Conservation (phyloP, 345 rosid species). For the Populus tremula region DNA sequence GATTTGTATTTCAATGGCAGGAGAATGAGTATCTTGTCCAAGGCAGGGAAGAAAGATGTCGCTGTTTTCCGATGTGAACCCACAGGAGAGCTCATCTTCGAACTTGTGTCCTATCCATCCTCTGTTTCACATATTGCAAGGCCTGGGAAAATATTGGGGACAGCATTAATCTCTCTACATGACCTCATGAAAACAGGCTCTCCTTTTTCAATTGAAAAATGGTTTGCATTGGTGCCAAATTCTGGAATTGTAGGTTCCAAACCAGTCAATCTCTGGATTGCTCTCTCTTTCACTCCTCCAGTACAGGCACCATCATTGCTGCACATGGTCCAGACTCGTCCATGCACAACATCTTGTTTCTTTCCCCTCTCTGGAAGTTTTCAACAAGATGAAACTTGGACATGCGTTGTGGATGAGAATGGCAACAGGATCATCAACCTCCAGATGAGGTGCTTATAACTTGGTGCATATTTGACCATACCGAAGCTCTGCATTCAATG, state of each 20-base stretch:
- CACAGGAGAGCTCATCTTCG: conserved; percentile 26
- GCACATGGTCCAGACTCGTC: conserved; percentile 6
- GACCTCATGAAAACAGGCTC: conserved; percentile 21
- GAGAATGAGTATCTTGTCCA: conserved; percentile 21
- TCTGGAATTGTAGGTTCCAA: conserved; percentile 3
- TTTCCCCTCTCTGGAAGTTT: too few species aligned
- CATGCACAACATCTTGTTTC: too few species aligned
- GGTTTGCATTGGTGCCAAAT: conserved; percentile 26
- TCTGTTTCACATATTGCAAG: not conserved
- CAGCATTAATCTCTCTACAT: conserved; percentile 21
- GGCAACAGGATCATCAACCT: conserved; percentile 18
- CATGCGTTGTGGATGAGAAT: conserved; percentile 10
- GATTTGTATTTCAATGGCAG: conserved; percentile 13
- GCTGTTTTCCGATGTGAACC: conserved; percentile 28
- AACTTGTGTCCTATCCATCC: conserved; percentile 10
- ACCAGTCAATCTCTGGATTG: conserved; percentile 19
- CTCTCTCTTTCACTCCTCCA: conserved; percentile 32
- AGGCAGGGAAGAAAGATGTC: conserved; percentile 14
- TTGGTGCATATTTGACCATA: not conserved
- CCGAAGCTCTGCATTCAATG: not conserved
- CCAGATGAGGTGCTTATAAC: conserved; percentile 23
- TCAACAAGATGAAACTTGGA: not conserved
- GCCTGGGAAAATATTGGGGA: conserved; percentile 17
- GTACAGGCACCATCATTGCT: conserved; percentile 23
- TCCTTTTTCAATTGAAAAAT: conserved; percentile 25